Evolutionary conservation across 1,139 yeast species (phyloP).

Genomic region (Taphrina deformans): DNA sequence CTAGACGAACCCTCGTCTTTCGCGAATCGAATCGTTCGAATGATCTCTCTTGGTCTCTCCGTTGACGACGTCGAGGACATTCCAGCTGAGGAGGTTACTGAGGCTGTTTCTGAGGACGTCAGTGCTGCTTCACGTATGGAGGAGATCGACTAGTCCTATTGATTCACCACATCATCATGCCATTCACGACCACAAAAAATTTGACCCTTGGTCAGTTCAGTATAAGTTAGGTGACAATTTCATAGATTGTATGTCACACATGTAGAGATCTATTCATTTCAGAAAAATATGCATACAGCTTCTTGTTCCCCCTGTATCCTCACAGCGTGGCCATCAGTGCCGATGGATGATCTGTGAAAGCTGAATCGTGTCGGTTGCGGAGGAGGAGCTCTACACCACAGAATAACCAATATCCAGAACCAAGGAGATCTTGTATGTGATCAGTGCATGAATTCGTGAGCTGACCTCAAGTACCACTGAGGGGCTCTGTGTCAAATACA

Average conservation of each 20-base stretch:
- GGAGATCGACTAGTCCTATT: constrained; percentile 81
- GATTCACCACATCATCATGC: not conserved
- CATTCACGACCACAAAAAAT: not conserved
- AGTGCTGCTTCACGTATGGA: constrained; percentile 86
- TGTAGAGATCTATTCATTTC: not conserved
- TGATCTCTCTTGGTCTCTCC: constrained; percentile 96
- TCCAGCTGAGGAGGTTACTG: constrained; percentile 49
- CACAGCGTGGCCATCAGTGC: too few species aligned
- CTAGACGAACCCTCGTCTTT: constrained; percentile 97
- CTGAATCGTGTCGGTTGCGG: too few species aligned
- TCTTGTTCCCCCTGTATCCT: too few species aligned
- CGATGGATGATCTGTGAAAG: too few species aligned
- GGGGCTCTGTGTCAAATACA: too few species aligned
- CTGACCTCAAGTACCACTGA: too few species aligned
- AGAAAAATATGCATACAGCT: too few species aligned
- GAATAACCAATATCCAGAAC: too few species aligned
- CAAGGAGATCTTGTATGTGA: too few species aligned
- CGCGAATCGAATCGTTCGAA: constrained; percentile 97
- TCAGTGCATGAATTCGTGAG: too few species aligned
- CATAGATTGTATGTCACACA: not conserved
- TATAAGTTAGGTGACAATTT: not conserved
- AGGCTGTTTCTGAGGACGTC: constrained; percentile 43
- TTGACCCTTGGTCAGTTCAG: not conserved
- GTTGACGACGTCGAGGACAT: constrained; percentile 82
- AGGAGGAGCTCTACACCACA: too few species aligned